phyloP scores from a whole-genome alignment of 129 eudicot genomes.

The Heracleum sosnowskyi region DNA sequence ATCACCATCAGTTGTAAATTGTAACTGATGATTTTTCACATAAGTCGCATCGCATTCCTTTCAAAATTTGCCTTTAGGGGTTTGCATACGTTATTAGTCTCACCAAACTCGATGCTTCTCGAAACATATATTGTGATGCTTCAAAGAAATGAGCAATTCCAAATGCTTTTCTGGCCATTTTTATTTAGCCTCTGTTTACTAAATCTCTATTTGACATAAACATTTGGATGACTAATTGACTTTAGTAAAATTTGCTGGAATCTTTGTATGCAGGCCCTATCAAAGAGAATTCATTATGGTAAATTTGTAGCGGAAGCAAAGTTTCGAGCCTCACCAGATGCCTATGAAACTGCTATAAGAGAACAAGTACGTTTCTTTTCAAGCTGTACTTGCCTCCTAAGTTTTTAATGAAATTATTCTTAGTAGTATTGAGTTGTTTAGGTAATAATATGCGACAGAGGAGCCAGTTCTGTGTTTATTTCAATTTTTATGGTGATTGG shows the following conservation, averaged over 20 bases:
- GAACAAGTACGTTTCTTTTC: conserved; percentile 39
- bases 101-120: background rate
- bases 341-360: conserved; percentile 58
- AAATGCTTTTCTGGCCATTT: background rate
- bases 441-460: background rate
- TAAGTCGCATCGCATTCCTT: no score
- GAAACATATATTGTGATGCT: background rate
- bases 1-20: background rate
- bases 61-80: background rate
- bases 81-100: background rate
- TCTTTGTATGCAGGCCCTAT: conserved; percentile 41
- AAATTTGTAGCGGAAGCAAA: conserved; percentile 96
- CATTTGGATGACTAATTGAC: background rate
- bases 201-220: background rate
- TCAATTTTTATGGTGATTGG: conserved; percentile 1
- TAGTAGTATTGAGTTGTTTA: background rate
- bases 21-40: background rate
- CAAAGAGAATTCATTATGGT: conserved; percentile 92
- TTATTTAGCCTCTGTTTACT: background rate
- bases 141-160: background rate
- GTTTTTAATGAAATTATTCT: background rate
- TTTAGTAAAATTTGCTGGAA: background rate
- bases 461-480: background rate
- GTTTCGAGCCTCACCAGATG: conserved; percentile 64
- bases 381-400: background rate